Percentiles rank a stretch among this genome's conserved stretches.
These are phyloP conservation scores for Xylaria sp. DNA, from an alignment of 2,329 filamentous ascomycete species.

Conservation along the genomic window DNA sequence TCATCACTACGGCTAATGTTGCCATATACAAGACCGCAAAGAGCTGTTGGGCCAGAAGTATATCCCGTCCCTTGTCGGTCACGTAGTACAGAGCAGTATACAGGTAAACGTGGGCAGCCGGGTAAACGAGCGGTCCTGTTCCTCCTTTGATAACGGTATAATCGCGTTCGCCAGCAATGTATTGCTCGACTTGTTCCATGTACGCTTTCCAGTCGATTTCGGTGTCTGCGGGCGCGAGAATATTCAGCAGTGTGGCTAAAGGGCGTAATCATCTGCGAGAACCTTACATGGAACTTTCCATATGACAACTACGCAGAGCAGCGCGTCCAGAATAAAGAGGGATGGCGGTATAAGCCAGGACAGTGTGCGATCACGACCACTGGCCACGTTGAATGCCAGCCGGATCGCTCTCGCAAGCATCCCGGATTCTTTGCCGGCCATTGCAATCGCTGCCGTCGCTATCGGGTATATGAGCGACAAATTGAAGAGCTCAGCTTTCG, in stretches of 20 bases:
- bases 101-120: constrained; percentile 89
- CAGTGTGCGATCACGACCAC: constrained; percentile 53
- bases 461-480: constrained; percentile 10
- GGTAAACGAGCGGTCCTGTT: constrained; percentile 94
- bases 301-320: constrained; percentile 76
- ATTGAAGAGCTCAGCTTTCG: constrained; percentile 8
- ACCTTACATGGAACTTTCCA: constrained; percentile 81
- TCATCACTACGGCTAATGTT: constrained; percentile 77
- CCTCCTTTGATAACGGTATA: constrained; percentile 85
- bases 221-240: constrained; percentile 64
- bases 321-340: constrained; percentile 72
- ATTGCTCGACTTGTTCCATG: constrained; percentile 89
- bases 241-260: background rate
- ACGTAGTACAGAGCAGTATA: constrained; percentile 80
- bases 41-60: constrained; percentile 79
- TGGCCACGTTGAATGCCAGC: constrained; percentile 50
- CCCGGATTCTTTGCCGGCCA: constrained; percentile 35
- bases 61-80: constrained; percentile 77
- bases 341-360: constrained; percentile 60
- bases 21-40: constrained; percentile 82
- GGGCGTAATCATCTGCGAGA: background rate
- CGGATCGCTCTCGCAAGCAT: constrained; percentile 38
- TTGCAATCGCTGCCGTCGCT: constrained; percentile 16
- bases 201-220: constrained; percentile 98
- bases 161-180: constrained; percentile 82